phyloP scores from a whole-genome alignment of 805 yeast species.

The Zygosaccharomyces bisporus region DNA sequence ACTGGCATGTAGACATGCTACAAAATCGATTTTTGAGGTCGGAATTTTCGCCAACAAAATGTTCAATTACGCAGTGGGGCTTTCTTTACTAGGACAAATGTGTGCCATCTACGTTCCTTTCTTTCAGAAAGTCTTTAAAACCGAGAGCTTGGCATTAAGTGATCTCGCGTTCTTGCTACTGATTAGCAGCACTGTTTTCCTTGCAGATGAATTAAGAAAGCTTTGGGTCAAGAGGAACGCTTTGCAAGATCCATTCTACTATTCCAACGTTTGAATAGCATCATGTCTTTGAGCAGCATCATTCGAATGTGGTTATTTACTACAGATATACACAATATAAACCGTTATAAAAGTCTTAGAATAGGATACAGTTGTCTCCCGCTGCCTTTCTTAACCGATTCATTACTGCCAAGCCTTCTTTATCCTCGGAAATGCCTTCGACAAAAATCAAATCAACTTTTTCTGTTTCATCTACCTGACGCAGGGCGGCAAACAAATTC shows the following conservation, averaged over 20 bases:
- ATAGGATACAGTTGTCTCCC: conserved; percentile 37
- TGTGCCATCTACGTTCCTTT: conserved; percentile 93
- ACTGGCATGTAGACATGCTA: conserved; percentile 81
- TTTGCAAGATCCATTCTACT: conserved; percentile 17
- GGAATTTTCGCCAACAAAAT: conserved; percentile 76
- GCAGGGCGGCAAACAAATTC: conserved; percentile 64
- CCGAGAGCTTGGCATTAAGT: conserved; percentile 74
- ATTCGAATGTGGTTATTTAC: background rate
- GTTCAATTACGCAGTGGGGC: conserved; percentile 91
- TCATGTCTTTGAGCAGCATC: background rate
- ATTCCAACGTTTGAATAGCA: conserved; percentile 20
- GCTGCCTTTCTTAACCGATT: conserved; percentile 87
- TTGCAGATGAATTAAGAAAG: conserved; percentile 82
- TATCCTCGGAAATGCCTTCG: conserved; percentile 70
- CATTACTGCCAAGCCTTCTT: conserved; percentile 94
- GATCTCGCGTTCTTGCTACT: conserved; percentile 63
- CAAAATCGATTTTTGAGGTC: conserved; percentile 76
- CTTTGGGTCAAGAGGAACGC: conserved; percentile 30
- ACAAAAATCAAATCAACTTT: conserved; percentile 69
- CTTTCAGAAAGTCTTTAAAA: conserved; percentile 88
- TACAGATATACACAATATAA: conserved; percentile 7
- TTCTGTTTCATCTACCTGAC: conserved; percentile 68
- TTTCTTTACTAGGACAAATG: conserved; percentile 84
- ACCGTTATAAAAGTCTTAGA: conserved; percentile 10
- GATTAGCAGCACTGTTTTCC: conserved; percentile 75